These are phyloP conservation scores for Termitomyces sp. DNA, from an alignment of 1,284 basidiomycete species.

Conservation along the genomic window DNA sequence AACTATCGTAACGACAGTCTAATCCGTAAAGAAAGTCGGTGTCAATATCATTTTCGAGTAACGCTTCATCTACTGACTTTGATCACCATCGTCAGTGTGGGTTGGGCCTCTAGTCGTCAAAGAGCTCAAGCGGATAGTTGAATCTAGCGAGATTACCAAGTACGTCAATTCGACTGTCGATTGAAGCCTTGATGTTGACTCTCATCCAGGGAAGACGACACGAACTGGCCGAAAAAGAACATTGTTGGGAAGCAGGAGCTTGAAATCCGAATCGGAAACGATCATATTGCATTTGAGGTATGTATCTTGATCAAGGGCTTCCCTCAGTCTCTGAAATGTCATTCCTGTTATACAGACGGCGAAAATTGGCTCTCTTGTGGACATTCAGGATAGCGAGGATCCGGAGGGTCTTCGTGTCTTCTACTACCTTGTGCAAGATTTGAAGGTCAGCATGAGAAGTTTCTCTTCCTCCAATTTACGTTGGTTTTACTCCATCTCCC, in stretches of 20 bases:
- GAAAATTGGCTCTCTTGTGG: slow-evolving; percentile 94
- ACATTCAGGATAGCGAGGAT: slow-evolving; percentile 96
- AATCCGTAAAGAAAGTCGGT: slow-evolving; percentile 96
- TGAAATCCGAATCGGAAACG: slow-evolving; percentile 89
- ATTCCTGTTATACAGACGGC: slow-evolving; percentile 70
- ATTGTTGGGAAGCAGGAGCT: slow-evolving; percentile 97
- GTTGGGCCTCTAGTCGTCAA: slow-evolving; percentile 87
- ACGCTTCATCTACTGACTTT: slow-evolving; percentile 3
- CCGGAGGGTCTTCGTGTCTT: slow-evolving; percentile 98
- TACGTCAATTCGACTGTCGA: slow-evolving; percentile 31
- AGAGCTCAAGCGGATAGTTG: slow-evolving; percentile 93
- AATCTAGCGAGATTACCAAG: slow-evolving; percentile 94
- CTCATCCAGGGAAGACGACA: slow-evolving; percentile 85
- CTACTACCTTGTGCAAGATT: slow-evolving; percentile 97
- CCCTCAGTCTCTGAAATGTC: neutral
- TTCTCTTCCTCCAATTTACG: neutral
- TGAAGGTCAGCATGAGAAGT: slow-evolving; percentile 63
- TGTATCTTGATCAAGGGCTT: slow-evolving; percentile 23
- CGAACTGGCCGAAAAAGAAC: slow-evolving; percentile 98
- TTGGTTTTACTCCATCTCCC: slow-evolving; percentile 4
- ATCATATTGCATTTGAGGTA: slow-evolving; percentile 97
- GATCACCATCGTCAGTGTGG: slow-evolving; percentile 66
- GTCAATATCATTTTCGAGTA: neutral
- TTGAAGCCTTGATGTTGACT: slow-evolving; percentile 2
- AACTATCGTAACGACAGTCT: slow-evolving; percentile 98